These are phyloP conservation scores for Wickerhamomyces kurtzmanii DNA, from an alignment of 805 yeast species.

Conservation along the genomic window DNA sequence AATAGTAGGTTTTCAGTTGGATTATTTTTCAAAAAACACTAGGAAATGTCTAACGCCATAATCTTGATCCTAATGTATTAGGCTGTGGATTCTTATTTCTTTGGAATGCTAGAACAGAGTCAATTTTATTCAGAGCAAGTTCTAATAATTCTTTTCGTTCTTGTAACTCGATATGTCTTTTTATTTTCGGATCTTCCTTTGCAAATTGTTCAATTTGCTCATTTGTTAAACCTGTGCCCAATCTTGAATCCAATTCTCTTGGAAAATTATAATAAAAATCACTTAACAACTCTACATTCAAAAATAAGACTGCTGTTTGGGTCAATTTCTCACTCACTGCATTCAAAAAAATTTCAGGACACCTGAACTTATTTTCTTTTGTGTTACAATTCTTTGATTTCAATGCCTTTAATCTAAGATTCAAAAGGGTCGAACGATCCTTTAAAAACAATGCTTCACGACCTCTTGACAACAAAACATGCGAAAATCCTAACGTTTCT, in stretches of 20 bases:
- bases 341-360: constrained; percentile 92
- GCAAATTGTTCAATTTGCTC: constrained; percentile 87
- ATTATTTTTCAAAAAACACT: too few species aligned
- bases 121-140: constrained; percentile 76
- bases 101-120: constrained; percentile 33
- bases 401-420: constrained; percentile 68
- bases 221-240: constrained; percentile 50
- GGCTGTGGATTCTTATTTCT: constrained; percentile 8
- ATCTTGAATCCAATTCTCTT: constrained; percentile 73
- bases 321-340: constrained; percentile 89
- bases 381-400: constrained; percentile 67
- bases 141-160: constrained; percentile 86
- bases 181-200: constrained; percentile 86
- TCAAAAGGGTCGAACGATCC: constrained; percentile 60
- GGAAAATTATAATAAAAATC: constrained; percentile 97
- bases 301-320: constrained; percentile 83
- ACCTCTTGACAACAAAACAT: constrained; percentile 67
- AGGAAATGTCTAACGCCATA: too few species aligned
- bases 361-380: constrained; percentile 75
- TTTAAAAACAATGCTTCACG: constrained; percentile 71
- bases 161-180: constrained; percentile 86
- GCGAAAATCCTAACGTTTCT: constrained; percentile 81
- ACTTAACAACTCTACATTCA: constrained; percentile 87
- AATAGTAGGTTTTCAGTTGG: too few species aligned
- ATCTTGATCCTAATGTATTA: too few species aligned